Conservation (phyloP, 208 protist species). For the Crithidia brevicula region DNA sequence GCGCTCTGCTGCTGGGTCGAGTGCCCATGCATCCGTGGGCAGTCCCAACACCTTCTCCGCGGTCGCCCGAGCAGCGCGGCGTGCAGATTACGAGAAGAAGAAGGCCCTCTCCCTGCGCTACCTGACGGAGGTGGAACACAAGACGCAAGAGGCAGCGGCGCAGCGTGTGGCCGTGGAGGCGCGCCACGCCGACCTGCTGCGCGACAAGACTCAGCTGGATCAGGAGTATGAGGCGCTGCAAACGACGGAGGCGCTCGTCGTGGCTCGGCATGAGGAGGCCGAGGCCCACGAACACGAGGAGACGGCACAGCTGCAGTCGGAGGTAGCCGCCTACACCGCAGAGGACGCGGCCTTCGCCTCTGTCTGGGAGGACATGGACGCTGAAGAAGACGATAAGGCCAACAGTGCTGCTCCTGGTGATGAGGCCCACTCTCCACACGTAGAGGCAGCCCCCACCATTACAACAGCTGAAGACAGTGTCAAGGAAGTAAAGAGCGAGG, state of each 20-base stretch:
- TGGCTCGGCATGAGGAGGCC: slow-evolving; percentile 35
- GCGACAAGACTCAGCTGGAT: slow-evolving; percentile 36
- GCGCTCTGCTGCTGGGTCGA: neutral
- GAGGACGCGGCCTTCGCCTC: slow-evolving; percentile 23
- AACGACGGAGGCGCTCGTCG: slow-evolving; percentile 46
- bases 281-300: slow-evolving; percentile 27
- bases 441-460: too few relatives aligned
- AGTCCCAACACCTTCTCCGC: slow-evolving; percentile 2
- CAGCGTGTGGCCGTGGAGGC: slow-evolving; percentile 21
- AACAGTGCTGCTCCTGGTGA: too few relatives aligned
- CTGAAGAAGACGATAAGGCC: too few relatives aligned
- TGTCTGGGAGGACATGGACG: neutral
- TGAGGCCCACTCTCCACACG: too few relatives aligned
- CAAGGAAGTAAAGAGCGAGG: too few relatives aligned
- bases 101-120: slow-evolving; percentile 40
- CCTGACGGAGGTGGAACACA: slow-evolving; percentile 24
- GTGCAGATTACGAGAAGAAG: slow-evolving; percentile 33
- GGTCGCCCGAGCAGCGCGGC: neutral
- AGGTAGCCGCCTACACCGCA: slow-evolving; percentile 20
- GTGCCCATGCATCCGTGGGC: neutral
- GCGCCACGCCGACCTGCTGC: slow-evolving; percentile 28
- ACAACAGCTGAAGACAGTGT: too few relatives aligned
- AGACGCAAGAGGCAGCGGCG: slow-evolving; percentile 16
- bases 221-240: slow-evolving; percentile 44
- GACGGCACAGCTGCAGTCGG: slow-evolving; percentile 13